Percentiles rank a stretch among this genome's conserved stretches.
phyloP scores from a whole-genome alignment of 257 asterid genomes.

The Jaltomata sinuosa region DNA sequence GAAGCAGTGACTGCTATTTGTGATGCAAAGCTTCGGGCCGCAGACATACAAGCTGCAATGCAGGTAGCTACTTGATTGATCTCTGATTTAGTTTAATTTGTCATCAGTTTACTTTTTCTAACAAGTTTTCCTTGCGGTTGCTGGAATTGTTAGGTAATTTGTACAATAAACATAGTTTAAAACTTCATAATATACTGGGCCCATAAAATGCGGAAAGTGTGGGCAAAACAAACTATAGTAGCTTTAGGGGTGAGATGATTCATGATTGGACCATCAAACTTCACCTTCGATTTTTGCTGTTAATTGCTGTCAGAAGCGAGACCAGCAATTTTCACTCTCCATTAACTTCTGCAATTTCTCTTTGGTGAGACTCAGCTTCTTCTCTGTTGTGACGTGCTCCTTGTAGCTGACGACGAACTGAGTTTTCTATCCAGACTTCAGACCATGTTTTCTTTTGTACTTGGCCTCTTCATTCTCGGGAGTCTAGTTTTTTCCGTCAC shows the following conservation, averaged over 20 bases:
- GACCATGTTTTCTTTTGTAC: neutral
- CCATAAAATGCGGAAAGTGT: neutral
- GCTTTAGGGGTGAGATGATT: neutral
- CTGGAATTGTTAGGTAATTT: neutral
- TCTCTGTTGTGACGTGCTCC: neutral
- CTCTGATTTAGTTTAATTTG: neutral
- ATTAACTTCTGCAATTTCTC: neutral
- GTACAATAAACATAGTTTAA: neutral
- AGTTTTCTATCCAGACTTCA: neutral
- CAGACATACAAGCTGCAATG: conserved; percentile 92
- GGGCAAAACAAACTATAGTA: neutral
- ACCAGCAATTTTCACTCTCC: neutral
- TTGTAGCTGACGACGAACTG: neutral
- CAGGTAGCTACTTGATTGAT: conserved; percentile 45
- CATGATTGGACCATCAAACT: neutral
- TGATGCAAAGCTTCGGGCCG: conserved; percentile 90
- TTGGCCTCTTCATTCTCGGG: neutral
- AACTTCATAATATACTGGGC: neutral
- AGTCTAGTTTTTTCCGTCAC: neutral
- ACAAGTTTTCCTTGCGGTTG: neutral
- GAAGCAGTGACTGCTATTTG: conserved; percentile 96
- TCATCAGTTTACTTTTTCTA: neutral
- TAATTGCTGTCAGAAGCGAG: neutral
- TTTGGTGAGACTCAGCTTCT: neutral
- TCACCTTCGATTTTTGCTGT: neutral